phyloP scores from a whole-genome alignment of 2,329 filamentous ascomycete species.

The Didymosphaeria variabile region DNA sequence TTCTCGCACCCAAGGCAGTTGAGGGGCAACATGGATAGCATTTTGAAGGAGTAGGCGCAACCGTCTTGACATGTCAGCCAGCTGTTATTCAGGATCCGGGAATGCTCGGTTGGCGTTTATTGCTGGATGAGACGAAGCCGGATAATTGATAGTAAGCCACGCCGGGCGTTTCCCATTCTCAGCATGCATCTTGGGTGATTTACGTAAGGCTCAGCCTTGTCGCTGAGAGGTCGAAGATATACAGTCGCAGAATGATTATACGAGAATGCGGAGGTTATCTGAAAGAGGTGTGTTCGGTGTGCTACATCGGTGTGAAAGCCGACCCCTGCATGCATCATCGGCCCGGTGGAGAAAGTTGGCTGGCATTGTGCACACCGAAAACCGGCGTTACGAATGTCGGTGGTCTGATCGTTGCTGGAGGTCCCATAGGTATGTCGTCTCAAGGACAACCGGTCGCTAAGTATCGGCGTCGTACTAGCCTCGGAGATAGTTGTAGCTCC shows the following conservation, averaged over 20 bases:
- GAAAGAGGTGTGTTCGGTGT: too few relatives aligned
- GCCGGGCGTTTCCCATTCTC: slow-evolving; percentile 2
- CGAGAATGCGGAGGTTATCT: not conserved
- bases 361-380: not conserved
- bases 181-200: not conserved
- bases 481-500: slow-evolving; percentile 11
- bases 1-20: not conserved
- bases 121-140: not conserved
- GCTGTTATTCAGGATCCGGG: not conserved
- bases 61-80: not conserved
- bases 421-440: not conserved
- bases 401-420: not conserved
- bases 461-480: not conserved
- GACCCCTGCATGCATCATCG: not conserved
- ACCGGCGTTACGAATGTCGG: not conserved
- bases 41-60: not conserved
- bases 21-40: not conserved
- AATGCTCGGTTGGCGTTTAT: slow-evolving; percentile 2
- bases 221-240: slow-evolving; percentile 5
- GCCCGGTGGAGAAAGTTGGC: not conserved
- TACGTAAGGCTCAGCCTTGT: slow-evolving; percentile 8
- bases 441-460: not conserved
- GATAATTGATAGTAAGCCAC: slow-evolving; percentile 1
- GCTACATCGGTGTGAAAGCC: not conserved
- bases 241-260: not conserved